Evolutionary conservation across 1,284 basidiomycete species (phyloP), one percentile per base, ranked within the genome.

Genomic region (Trichosporon sp.): DNA sequence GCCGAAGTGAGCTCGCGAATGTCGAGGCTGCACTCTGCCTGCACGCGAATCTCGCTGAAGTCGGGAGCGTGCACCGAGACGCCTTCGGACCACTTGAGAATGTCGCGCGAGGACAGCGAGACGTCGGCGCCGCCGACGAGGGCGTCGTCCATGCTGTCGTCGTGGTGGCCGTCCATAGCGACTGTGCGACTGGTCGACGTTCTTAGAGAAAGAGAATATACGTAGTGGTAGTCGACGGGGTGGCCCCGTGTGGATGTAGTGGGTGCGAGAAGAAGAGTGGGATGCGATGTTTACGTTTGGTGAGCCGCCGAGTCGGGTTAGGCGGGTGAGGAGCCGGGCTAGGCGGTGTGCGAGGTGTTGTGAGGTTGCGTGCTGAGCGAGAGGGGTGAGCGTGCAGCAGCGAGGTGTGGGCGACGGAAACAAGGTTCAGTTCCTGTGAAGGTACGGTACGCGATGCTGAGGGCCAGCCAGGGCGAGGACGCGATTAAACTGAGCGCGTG

Each of bases 31-130:
- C 56, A 15, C 18, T 60, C 56, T 29, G 56, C 32, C 15, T 9
- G 56, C 18, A 32, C 56, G 56, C 27, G 27, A 31, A 60, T 60
- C 29, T 32, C 56, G 56, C 27, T 31, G 56, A 60, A 29, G 56
- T 60, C 56, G 56, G 56, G 56, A 6, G 21, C 56, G 32, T 60
- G 56, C 15, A 60, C 56, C 27, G 56, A 60, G 27, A 60, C 56
- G 56, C 56, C 56, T 29, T 60, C 56, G 3, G 56, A 60, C 56
- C 56, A 60, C 56, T 31, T 60, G 56, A 60, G 56, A 12, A 60
- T 60, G 56, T 60, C 56, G 56, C 11, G 56, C 56, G 56, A 60
- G 27, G 56, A 60, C 56, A 60, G n/a, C 9, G 56, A 60, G 31
- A 60, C 56, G 56, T 60, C 56, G 27, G 29, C 56, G 56, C 56